These are phyloP conservation scores for Chaetomium cochliodes DNA, from an alignment of 495 filamentous ascomycete species.

Conservation along the genomic window DNA sequence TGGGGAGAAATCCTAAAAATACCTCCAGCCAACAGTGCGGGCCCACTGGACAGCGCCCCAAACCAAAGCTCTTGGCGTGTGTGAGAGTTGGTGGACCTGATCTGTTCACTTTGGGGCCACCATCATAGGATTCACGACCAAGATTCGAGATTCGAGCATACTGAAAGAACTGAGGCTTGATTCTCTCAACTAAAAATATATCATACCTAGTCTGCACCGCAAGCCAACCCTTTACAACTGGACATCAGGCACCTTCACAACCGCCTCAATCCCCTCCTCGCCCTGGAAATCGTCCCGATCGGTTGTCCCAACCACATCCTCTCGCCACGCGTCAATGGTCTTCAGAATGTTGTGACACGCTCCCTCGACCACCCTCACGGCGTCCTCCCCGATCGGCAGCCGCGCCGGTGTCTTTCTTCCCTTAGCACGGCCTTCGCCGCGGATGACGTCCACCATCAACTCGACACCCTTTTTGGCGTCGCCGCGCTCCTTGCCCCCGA, in stretches of 20 bases:
- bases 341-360: conserved; percentile 1
- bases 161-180: too few relatives aligned
- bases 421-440: conserved; percentile 2
- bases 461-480: conserved; percentile 10
- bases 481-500: conserved; percentile 5
- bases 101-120: too few relatives aligned
- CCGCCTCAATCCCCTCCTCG: not conserved
- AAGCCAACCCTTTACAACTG: not conserved
- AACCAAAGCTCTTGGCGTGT: too few relatives aligned
- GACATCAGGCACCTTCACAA: conserved; percentile 7
- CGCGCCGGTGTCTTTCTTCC: not conserved
- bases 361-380: conserved; percentile 1
- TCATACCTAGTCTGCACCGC: too few relatives aligned
- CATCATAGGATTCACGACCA: too few relatives aligned
- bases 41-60: too few relatives aligned
- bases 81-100: too few relatives aligned
- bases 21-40: too few relatives aligned
- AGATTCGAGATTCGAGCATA: too few relatives aligned
- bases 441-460: conserved; percentile 11
- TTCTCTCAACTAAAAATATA: too few relatives aligned
- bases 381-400: conserved; percentile 4
- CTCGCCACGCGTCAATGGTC: conserved; percentile 1
- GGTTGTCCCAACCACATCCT: conserved; percentile 1
- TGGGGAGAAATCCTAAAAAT: too few relatives aligned
- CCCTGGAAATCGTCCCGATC: conserved; percentile 1